Conservation (phyloP, 495 filamentous ascomycete genomes). For the Penicillium longicatenatum region DNA sequence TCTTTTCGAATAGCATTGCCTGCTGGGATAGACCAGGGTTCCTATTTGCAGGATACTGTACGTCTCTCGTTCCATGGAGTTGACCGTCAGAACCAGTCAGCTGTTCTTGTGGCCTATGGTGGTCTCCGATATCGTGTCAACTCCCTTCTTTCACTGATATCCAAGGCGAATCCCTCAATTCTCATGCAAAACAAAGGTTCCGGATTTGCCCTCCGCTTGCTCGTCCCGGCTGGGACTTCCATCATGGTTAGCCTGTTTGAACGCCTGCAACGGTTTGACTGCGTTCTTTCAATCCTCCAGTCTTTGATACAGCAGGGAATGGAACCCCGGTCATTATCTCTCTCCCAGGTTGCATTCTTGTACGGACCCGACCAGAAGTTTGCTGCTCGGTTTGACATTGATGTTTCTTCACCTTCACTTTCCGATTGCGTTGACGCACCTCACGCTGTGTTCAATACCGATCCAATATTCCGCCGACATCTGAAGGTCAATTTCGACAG, state of each 20-base stretch:
- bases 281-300: slow-evolving; percentile 43
- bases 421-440: slow-evolving; percentile 25
- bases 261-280: slow-evolving; percentile 44
- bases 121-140: slow-evolving; percentile 30
- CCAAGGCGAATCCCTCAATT: slow-evolving; percentile 34
- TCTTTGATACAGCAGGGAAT: slow-evolving; percentile 40
- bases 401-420: slow-evolving; percentile 21
- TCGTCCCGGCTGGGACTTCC: slow-evolving; percentile 39
- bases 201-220: slow-evolving; percentile 45
- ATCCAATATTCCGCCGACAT: slow-evolving; percentile 33
- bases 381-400: slow-evolving; percentile 34
- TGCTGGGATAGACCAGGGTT: slow-evolving; percentile 26
- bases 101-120: slow-evolving; percentile 45
- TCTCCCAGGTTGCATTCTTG: slow-evolving; percentile 39
- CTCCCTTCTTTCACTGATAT: slow-evolving; percentile 27
- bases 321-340: slow-evolving; percentile 33
- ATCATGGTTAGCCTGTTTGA: slow-evolving; percentile 40
- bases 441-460: slow-evolving; percentile 23
- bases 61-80: slow-evolving; percentile 45
- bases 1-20: slow-evolving; percentile 36
- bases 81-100: slow-evolving; percentile 34
- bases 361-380: slow-evolving; percentile 38
- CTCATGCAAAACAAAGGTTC: slow-evolving; percentile 36
- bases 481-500: slow-evolving; percentile 53
- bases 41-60: slow-evolving; percentile 39